Evolutionary conservation across 164 flowering plant species (phyloP), one percentile per base, ranked within the genome.

Genomic region (Liquidambar formosana): DNA sequence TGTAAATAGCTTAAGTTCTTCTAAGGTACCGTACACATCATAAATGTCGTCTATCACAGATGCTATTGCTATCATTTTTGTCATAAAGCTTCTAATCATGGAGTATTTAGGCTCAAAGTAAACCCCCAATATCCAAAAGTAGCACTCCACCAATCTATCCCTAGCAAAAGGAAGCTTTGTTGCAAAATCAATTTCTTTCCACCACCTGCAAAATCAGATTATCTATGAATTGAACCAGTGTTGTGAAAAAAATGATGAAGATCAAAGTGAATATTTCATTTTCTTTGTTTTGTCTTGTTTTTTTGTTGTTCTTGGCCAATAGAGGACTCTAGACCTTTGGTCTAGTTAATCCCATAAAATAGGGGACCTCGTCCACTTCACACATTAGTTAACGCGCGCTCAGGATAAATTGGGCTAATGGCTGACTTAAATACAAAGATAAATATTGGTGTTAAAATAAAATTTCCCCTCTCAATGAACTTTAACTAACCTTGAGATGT

Each of bases 151-250:
- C 0, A 77, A 1, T 48, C 86, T 51, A 11, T 83, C 73, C 59
- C 81, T 73, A 2, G 71, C 72, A 54, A 54, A 76, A 13, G 63
- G 68, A 2, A 83, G 28, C 43, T 71, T 71, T 0, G 28, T 25
- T 0, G 21, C 26, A 26, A 77, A 14, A 21, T 75, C 69, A 28
- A 77, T 57, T 0, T 61, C 67, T 44, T 77, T 81, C 84, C 84
- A 83, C 84, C 86, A 83, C 65, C 86, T 80, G 33, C 11, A 45
- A 10, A 19, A 15, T 18, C n/a, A 33, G 2, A 33, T 6, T 71
- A 22, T 61, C 6, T 15, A 11, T 21, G 8, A 41, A 41, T 6
- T 21, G 8, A 41, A 41, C 18, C 3, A 41, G 11, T 19, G 5
- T 41, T 18, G 15, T 41, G 2, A n/a, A 6, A 41, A n/a, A 41